Conservation (phyloP, 2,329 filamentous ascomycete genomes). For the Colletotrichum kahawae region DNA sequence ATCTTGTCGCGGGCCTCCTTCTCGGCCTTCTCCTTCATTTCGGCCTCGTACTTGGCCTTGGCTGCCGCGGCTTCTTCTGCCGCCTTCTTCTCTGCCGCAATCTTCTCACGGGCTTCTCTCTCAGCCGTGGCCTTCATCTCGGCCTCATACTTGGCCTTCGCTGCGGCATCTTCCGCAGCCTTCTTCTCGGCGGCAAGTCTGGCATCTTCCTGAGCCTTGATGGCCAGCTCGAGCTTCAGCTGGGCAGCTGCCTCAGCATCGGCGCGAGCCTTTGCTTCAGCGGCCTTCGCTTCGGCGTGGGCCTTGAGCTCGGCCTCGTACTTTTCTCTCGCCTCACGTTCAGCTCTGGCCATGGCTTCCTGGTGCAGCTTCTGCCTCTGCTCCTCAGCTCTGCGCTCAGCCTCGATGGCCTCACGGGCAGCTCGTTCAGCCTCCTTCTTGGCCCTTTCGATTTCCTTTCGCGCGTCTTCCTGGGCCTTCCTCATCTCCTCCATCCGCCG, state of each 20-base stretch:
- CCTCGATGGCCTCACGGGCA: conserved; percentile 50
- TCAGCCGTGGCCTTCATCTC: conserved; percentile 43
- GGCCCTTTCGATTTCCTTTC: conserved; percentile 52
- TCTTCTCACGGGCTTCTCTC: conserved; percentile 23
- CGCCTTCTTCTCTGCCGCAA: conserved; percentile 37
- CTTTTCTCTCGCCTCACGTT: conserved; percentile 37
- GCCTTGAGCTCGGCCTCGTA: conserved; percentile 46
- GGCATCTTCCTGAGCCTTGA: conserved; percentile 42
- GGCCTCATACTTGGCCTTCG: conserved; percentile 33
- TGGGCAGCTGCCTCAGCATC: conserved; percentile 47
- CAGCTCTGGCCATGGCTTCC: conserved; percentile 35
- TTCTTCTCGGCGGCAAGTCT: conserved; percentile 45
- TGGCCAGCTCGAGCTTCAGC: conserved; percentile 32
- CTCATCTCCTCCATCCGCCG: conserved; percentile 45
- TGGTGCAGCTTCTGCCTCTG: conserved; percentile 43
- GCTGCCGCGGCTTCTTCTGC: conserved; percentile 29
- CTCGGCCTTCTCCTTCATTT: conserved; percentile 41
- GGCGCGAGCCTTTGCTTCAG: conserved; percentile 41
- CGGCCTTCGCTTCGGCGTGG: conserved; percentile 45
- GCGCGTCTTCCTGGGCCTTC: conserved; percentile 49
- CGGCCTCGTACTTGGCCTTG: conserved; percentile 27
- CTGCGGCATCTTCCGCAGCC: conserved; percentile 34
- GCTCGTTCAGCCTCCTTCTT: conserved; percentile 49
- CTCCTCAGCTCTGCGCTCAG: conserved; percentile 49
- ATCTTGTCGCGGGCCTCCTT: conserved; percentile 24